phyloP scores from a whole-genome alignment of 805 yeast genomes.

The Sugiyamaella lignohabitans region DNA sequence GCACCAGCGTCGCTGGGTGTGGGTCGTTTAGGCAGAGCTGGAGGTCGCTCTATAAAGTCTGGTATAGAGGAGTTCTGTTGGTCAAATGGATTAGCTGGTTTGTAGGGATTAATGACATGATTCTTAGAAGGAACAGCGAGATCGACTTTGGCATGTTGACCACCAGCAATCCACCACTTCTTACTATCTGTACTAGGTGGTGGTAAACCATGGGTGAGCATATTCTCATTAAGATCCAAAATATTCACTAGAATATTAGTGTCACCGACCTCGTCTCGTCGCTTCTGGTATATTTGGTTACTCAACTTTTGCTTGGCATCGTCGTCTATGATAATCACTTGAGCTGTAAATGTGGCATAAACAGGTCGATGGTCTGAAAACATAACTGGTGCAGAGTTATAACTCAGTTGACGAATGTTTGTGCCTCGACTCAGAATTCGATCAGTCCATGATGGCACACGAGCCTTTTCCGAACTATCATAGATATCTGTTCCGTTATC shows the following conservation, averaged over 20 bases:
- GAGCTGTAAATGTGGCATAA: conserved; percentile 65
- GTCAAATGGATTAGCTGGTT: conserved; percentile 69
- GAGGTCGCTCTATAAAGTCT: conserved; percentile 40
- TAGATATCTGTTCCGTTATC: conserved; percentile 76
- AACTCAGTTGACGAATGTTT: conserved; percentile 54
- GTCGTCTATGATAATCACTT: conserved; percentile 65
- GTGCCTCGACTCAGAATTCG: conserved; percentile 65
- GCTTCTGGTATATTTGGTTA: conserved; percentile 52
- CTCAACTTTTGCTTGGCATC: conserved; percentile 48
- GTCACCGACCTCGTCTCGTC: conserved; percentile 38
- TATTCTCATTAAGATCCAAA: conserved; percentile 23
- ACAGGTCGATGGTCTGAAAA: conserved; percentile 94
- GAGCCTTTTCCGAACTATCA: conserved; percentile 85
- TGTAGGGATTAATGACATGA: conserved; percentile 58
- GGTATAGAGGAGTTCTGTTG: conserved; percentile 39
- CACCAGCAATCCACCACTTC: conserved; percentile 92
- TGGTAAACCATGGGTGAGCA: conserved; percentile 48
- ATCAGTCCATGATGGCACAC: conserved; percentile 97
- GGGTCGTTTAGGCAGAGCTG: conserved; percentile 13
- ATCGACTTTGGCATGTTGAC: conserved; percentile 65
- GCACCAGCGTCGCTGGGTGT: not conserved
- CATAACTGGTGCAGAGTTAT: conserved; percentile 55
- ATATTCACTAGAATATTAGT: conserved; percentile 27
- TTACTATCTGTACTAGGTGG: conserved; percentile 78
- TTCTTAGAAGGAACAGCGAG: conserved; percentile 34